Percentiles rank a stretch among this genome's conserved stretches.
Conservation (phyloP, 169 alveolate species). For the Plasmodium gonderi region DNA sequence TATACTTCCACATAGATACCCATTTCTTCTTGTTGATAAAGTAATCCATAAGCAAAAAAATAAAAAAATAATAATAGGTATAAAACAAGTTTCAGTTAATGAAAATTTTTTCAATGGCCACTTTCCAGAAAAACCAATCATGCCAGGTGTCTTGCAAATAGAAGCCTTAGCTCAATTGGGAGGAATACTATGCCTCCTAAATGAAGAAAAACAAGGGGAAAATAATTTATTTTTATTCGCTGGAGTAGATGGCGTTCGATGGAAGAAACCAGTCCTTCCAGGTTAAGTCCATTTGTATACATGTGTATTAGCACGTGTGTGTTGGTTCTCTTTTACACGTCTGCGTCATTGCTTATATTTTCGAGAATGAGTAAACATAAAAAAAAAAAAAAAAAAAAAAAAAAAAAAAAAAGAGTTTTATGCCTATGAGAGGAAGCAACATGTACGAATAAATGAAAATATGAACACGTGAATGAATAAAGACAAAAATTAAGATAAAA, state of each 20-base stretch:
- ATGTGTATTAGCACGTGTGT: neutral
- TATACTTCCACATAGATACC: constrained; percentile 80
- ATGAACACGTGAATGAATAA: neutral
- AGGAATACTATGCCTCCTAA: constrained; percentile 79
- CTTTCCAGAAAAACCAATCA: constrained; percentile 77
- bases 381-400: neutral
- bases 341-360: neutral
- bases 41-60: constrained; percentile 76
- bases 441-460: no score
- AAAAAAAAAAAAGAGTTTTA: no score
- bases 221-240: constrained; percentile 79
- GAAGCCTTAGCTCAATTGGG: constrained; percentile 84
- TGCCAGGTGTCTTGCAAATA: constrained; percentile 83
- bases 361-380: neutral
- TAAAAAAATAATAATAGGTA: constrained; percentile 78
- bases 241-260: constrained; percentile 81
- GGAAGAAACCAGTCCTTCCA: constrained; percentile 83
- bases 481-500: neutral
- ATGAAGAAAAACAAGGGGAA: constrained; percentile 65
- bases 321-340: neutral
- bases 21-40: constrained; percentile 82
- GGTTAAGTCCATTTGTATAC: constrained; percentile 44
- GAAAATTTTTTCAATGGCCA: constrained; percentile 82
- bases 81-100: constrained; percentile 77
- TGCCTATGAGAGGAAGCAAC: no score